A percentile compares a stretch with the other conserved stretches of the same genome.
phyloP scores from a whole-genome alignment of 2,329 filamentous ascomycete species.

The Aschersonia sp. region DNA sequence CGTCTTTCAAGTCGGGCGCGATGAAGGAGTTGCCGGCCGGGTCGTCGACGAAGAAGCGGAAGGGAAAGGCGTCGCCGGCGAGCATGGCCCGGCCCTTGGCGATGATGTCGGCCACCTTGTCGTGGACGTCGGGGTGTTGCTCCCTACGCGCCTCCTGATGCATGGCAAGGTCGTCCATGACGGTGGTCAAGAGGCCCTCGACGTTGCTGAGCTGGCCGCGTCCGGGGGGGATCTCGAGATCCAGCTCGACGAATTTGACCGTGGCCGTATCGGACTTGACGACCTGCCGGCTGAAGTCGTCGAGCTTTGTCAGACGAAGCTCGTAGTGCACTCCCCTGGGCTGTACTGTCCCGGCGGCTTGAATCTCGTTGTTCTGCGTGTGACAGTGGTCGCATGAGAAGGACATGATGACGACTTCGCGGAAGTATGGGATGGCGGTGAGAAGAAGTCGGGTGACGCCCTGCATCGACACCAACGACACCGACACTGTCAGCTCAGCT shows the following conservation, averaged over 20 bases:
- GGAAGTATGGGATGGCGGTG: slow-evolving; percentile 91
- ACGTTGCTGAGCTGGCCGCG: slow-evolving; percentile 88
- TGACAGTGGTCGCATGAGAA: slow-evolving; percentile 85
- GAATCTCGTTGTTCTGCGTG: slow-evolving; percentile 86
- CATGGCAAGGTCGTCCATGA: slow-evolving; percentile 66
- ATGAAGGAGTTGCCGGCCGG: slow-evolving; percentile 95
- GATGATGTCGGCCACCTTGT: slow-evolving; percentile 67
- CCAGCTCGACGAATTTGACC: slow-evolving; percentile 80
- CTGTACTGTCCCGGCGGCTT: slow-evolving; percentile 84
- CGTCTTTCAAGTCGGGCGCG: slow-evolving; percentile 67
- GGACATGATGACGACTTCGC: slow-evolving; percentile 94
- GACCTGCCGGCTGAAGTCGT: slow-evolving; percentile 74
- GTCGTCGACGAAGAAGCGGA: slow-evolving; percentile 80
- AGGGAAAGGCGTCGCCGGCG: slow-evolving; percentile 65
- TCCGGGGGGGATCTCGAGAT: slow-evolving; percentile 84
- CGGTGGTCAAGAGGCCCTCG: slow-evolving; percentile 68
- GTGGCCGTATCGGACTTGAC: slow-evolving; percentile 82
- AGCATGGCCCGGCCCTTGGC: slow-evolving; percentile 63
- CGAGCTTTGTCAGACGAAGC: slow-evolving; percentile 56
- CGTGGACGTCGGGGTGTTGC: slow-evolving; percentile 61
- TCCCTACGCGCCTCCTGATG: slow-evolving; percentile 74
- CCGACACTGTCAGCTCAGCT: not conserved
- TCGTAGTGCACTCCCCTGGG: slow-evolving; percentile 76
- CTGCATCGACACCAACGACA: slow-evolving; percentile 23
- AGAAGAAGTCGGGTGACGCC: slow-evolving; percentile 77